Evolutionary conservation across 768 basidiomycete species (phyloP), one percentile per base, ranked within the genome.

Genomic region (Boletus tylopilopsis): DNA sequence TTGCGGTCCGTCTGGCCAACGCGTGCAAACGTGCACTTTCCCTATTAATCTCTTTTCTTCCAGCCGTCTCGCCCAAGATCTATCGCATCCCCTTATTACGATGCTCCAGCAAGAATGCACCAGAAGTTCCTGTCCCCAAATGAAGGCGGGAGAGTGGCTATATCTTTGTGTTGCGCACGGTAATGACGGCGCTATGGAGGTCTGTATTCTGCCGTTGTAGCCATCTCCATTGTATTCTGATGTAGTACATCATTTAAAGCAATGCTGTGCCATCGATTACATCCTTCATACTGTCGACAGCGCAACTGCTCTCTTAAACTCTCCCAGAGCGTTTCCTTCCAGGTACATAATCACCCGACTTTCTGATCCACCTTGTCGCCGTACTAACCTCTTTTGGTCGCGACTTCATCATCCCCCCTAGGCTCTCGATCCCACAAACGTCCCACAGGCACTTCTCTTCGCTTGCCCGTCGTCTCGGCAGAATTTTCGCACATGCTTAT

Each of bases 101-200:
- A 84, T 82, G 63, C 71, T 94, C 34, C 91, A 93, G 64, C 83
- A 86, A 58, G 90, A 91, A 65, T 98, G 94, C 64, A 90, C 85
- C 12, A 81, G 90, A 33, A 70, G 77, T 30, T 81, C 86, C 10
- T 99, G 95, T 74, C 91, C 94, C 1, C 87, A 95, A 70, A 99
- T 99, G 95, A 94, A 94, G 68, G 94, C 94, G n/a, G 91, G 90
- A 47, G 92, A 97, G 73, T 97, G 95, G 95, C 76, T 91, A 24
- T 98, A 96, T 69, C 72, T 97, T 6, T 98, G 95, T 58, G 93
- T 94, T 33, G 94, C 93, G 0, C 94, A 97, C 68, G 92, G 90
- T 19, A 90, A 84, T 60, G 89, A 90, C 49, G 85, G 86, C 10
- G 80, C 84, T 42, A 87, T 90, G 82, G 90, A 92, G 81, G 90